A percentile compares a stretch with the other conserved stretches of the same genome.
Evolutionary conservation across 768 basidiomycete species (phyloP).

Genomic region (Gymnopilus dilepis): DNA sequence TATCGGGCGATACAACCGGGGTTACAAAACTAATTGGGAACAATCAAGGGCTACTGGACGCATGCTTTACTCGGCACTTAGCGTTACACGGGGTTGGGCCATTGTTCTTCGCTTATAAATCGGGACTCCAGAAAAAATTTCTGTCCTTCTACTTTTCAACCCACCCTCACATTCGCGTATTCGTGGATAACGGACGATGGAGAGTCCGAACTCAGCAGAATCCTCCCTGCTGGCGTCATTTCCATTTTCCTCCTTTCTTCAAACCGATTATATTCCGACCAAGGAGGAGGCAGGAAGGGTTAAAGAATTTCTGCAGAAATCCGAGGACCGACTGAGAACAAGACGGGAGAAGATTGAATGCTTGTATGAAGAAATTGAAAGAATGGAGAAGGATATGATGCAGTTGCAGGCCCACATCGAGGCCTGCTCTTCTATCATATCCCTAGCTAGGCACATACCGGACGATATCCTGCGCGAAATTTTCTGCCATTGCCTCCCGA

Average conservation of each 20-base stretch:
- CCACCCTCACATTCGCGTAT: too few species aligned
- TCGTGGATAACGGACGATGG: too few species aligned
- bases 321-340: not conserved
- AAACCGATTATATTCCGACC: not conserved
- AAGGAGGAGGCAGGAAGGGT: not conserved
- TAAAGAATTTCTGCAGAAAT: not conserved
- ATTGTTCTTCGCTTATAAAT: too few species aligned
- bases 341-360: not conserved
- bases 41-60: too few species aligned
- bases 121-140: too few species aligned
- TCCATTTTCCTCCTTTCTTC: not conserved
- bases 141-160: too few species aligned
- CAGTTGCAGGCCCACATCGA: not conserved
- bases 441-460: not conserved
- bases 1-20: too few species aligned
- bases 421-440: not conserved
- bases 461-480: constrained; percentile 10
- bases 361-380: not conserved
- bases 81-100: too few species aligned
- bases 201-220: too few species aligned
- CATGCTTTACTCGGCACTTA: too few species aligned
- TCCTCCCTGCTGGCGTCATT: too few species aligned
- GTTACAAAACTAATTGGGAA: too few species aligned
- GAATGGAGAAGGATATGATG: not conserved
- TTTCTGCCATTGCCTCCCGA: not conserved